Base-by-base conservation (phyloP, 176 grass and related monocot species). In the Hordeum vulgare region DNA sequence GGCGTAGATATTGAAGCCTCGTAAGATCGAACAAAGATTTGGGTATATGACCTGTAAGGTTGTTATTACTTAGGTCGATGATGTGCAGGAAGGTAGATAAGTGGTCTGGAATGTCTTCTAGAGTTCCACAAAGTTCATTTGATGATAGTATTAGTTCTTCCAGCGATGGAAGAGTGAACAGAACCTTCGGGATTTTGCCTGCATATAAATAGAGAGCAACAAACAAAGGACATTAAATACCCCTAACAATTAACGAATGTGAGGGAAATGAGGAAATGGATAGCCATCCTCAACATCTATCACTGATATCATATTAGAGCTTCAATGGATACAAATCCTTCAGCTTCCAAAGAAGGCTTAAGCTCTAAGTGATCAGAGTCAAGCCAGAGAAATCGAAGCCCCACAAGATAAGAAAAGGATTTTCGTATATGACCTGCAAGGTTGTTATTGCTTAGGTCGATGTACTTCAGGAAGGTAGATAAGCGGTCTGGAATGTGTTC, bases 81-180 rank as follows among this genome's bases (percentile, higher is more conserved):
- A 0, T 0, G 0, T 0, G 7, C 21, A 82, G 25, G 11, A 20
- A 21, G 13, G 77, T 82, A 34, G 56, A 75, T 54, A 42, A 31
- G 15, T 59, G 76, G 12, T 10, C 23, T 36, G 77, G 68, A 80
- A 80, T 74, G 1, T 87, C 39, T 54, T 35, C 53, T 10, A 82
- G 31, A 2, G 69, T 56, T 24, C 84, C 84, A 20, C 1, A 45
- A 37, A 86, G 69, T 12, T 74, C 13, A 39, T 75, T 81, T 0
- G 3, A 2, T 23, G 0, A 1, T n/a, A 81, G 20, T 2, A 0
- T 0, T 20, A 81, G 4, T 1, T 0, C 0, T 65, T 60, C 3
- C 0, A 87, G 21, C 4, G 6, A 57, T 11, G 33, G 78, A 90
- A 70, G 78, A 62, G 35, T 14, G 31, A 82, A 77, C 68, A 68